Evolutionary conservation across 768 basidiomycete genomes (phyloP), one percentile per base, ranked within the genome.

Genomic region (Thelephora ganbajun): DNA sequence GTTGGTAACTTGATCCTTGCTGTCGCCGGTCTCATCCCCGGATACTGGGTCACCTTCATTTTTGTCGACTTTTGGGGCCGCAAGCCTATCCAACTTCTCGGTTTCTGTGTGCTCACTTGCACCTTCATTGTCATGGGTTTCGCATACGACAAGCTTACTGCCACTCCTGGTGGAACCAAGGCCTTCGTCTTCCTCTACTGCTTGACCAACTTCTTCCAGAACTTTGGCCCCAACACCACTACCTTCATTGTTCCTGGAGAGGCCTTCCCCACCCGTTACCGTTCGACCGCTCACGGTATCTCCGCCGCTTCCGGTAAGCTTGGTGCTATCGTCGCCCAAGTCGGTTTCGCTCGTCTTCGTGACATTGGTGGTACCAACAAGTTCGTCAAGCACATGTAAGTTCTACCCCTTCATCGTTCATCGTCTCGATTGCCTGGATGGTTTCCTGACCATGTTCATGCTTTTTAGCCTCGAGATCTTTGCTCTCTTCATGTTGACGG

Each of bases 191-290:
- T 83, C 66, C 73, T 87, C 22, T 91, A 90, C 67, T 85, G 85
- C 60, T 67, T 91, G n/a, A 74, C 85, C 56, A 83, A 85, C 60
- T 88, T 88, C 68, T 87, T 89, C 81, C 82, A 86, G 67, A 90
- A 90, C 65, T 90, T 88, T 52, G 87, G 84, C 1, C 83, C 81
- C 9, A 86, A 88, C 55, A 74, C 73, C 0, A 89, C 84, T 0
- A 88, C 86, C 0, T 90, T 91, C 61, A 54, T 89, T 47, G 66
- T 89, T 3, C 86, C 88, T 0, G 85, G 83, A 53, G 89, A 92
- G 60, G 73, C 69, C 20, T 91, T 88, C 76, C 88, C 88, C 1
- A 92, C 88, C 1, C 83, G 89, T 43, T 89, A 90, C 62, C 79
- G 89, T 51, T 86, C 84, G 5, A 88, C 86, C 5, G 82, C 74